Percentiles rank a stretch among this genome's conserved stretches.
Evolutionary conservation across 768 basidiomycete genomes (phyloP).

Genomic region (Tulasnella sp.): DNA sequence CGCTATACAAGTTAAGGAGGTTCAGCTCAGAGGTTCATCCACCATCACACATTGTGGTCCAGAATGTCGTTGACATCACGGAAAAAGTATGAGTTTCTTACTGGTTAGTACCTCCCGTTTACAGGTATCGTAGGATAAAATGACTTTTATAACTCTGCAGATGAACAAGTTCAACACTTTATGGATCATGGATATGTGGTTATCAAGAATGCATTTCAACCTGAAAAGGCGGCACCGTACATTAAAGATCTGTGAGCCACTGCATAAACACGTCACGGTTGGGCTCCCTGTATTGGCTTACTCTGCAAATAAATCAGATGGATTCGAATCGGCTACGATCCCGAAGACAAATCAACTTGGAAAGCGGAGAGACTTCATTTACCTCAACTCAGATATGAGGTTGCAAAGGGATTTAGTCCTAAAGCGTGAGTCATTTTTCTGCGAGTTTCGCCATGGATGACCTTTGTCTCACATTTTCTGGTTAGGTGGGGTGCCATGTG

Average conservation of each 20-base stretch:
- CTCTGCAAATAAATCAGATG: background rate
- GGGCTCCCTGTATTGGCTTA: constrained; percentile 25
- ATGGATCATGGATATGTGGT: constrained; percentile 43
- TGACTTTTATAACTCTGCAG: background rate
- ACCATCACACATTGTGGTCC: too few relatives aligned
- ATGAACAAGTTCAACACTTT: constrained; percentile 40
- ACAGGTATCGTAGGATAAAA: background rate
- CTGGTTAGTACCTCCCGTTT: background rate
- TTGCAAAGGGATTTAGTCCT: constrained; percentile 39
- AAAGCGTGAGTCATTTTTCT: constrained; percentile 28
- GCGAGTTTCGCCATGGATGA: background rate
- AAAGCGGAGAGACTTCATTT: constrained; percentile 37
- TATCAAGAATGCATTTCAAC: constrained; percentile 40
- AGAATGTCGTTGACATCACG: too few relatives aligned
- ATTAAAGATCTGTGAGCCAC: constrained; percentile 41
- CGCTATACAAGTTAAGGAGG: too few relatives aligned
- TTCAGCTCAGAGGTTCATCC: too few relatives aligned
- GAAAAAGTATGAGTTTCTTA: background rate
- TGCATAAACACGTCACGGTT: background rate
- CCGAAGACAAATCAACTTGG: constrained; percentile 45
- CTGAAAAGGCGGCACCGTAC: constrained; percentile 38
- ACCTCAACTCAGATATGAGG: constrained; percentile 38
- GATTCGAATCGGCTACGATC: constrained; percentile 26
- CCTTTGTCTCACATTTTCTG: background rate
- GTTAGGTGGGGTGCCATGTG: constrained; percentile 50